These are phyloP conservation scores for Tricholoma furcatifolium DNA, from an alignment of 768 basidiomycete genomes.

Conservation along the genomic window DNA sequence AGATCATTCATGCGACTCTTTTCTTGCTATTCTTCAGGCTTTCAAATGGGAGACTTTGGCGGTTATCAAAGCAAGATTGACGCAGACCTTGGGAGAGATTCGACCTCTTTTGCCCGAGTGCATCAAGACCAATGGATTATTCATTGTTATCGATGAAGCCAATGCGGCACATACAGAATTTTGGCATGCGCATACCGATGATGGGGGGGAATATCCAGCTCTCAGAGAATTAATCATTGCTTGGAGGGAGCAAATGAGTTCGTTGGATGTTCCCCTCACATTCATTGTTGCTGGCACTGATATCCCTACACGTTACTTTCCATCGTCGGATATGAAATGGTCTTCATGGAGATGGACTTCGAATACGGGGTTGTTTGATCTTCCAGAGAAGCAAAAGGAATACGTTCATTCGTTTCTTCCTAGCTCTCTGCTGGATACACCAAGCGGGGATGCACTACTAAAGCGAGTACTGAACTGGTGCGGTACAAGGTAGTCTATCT, in stretches of 20 bases:
- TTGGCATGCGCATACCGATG: neutral
- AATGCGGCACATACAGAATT: neutral
- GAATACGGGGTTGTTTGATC: neutral
- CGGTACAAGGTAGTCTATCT: neutral
- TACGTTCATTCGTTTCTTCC: neutral
- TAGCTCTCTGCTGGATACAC: neutral
- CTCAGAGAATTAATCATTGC: neutral
- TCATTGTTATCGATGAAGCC: constrained; percentile 1
- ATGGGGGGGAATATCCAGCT: neutral
- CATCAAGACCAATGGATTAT: neutral
- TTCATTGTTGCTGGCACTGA: constrained; percentile 1
- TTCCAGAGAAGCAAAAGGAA: neutral
- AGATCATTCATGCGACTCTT: neutral
- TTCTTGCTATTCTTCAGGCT: neutral
- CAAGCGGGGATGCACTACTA: neutral
- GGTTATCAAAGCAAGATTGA: neutral
- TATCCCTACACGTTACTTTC: neutral
- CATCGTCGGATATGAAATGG: neutral
- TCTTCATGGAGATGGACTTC: neutral
- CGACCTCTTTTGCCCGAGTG: neutral
- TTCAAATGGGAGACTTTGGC: neutral
- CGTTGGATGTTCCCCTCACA: neutral
- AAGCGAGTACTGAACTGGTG: neutral
- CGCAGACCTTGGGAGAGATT: neutral
- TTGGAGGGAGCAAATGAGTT: neutral